These are phyloP conservation scores for Ramaria sp. DNA, from an alignment of 768 basidiomycete genomes.

Conservation along the genomic window DNA sequence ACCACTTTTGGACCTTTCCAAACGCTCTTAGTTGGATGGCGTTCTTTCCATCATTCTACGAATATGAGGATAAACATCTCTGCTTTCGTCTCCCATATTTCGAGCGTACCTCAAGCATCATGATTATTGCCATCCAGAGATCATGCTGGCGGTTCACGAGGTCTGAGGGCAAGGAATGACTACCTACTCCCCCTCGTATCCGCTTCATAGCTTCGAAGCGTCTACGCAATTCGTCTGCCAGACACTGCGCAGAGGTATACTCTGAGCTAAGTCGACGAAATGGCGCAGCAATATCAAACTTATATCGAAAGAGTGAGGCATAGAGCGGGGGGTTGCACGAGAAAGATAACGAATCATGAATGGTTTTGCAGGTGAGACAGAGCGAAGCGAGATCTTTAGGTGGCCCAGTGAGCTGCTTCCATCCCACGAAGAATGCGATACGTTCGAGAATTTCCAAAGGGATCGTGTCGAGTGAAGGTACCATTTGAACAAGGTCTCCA, in stretches of 20 bases:
- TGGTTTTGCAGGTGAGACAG: conserved; percentile 36
- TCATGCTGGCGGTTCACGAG: conserved; percentile 17
- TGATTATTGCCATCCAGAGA: conserved; percentile 59
- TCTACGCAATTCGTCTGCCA: conserved; percentile 56
- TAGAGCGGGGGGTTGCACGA: conserved; percentile 57
- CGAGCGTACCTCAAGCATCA: conserved; percentile 50
- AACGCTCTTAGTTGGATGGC: conserved; percentile 60
- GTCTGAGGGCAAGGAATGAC: conserved; percentile 22
- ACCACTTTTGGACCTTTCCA: conserved; percentile 51
- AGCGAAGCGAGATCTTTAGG: conserved; percentile 50
- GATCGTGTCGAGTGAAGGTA: conserved; percentile 31
- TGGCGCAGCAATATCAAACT: conserved; percentile 53
- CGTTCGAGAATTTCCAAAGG: conserved; percentile 75
- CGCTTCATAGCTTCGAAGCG: conserved; percentile 48
- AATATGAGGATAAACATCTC: neutral
- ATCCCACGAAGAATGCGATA: conserved; percentile 58
- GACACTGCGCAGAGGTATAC: conserved; percentile 27
- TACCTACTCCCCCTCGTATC: conserved; percentile 37
- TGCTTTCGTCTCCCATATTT: neutral
- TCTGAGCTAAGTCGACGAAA: conserved; percentile 38
- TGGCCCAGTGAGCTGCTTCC: conserved; percentile 40
- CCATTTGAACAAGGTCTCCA: neutral
- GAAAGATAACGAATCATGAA: conserved; percentile 41
- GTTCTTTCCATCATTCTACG: conserved; percentile 57
- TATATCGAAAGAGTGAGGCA: conserved; percentile 51